These are phyloP conservation scores for Platanus orientalis DNA, from an alignment of 164 flowering plant genomes.

Conservation along the genomic window DNA sequence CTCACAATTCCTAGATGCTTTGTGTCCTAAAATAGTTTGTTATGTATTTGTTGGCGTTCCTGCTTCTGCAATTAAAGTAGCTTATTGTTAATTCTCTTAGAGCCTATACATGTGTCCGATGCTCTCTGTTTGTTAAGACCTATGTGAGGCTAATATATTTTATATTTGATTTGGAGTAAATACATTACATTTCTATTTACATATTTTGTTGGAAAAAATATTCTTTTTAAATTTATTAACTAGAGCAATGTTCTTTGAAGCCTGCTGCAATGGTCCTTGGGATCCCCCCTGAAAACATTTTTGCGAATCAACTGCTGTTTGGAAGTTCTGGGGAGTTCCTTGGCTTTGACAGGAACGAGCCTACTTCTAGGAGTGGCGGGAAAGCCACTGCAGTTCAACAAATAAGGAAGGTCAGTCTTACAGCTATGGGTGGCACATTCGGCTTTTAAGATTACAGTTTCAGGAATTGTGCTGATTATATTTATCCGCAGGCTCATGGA, in stretches of 20 bases:
- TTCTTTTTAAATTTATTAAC: slow-evolving; percentile 11
- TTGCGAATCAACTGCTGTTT: slow-evolving; percentile 82
- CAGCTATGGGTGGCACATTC: slow-evolving; percentile 3
- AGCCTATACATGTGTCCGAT: background rate
- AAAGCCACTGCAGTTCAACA: slow-evolving; percentile 86
- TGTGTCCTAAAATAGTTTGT: too few relatives aligned
- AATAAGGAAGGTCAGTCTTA: slow-evolving; percentile 56
- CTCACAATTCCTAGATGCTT: too few relatives aligned
- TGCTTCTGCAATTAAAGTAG: too few relatives aligned
- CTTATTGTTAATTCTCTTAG: background rate
- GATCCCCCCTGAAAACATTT: slow-evolving; percentile 74
- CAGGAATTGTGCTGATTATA: slow-evolving; percentile 9
- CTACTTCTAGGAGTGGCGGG: slow-evolving; percentile 97
- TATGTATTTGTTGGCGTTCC: too few relatives aligned
- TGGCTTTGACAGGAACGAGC: slow-evolving; percentile 83
- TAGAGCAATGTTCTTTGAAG: slow-evolving; percentile 32
- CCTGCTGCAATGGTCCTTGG: slow-evolving; percentile 87
- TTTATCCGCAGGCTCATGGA: slow-evolving; percentile 51
- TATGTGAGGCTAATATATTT: background rate
- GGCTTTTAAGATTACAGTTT: background rate
- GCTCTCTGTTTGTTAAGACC: background rate
- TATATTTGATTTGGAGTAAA: background rate
- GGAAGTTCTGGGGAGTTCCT: slow-evolving; percentile 69
- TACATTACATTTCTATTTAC: background rate
- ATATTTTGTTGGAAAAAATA: background rate